Evolutionary conservation across 1,139 yeast genomes (phyloP).

Genomic region (Blastobotrys indianensis): DNA sequence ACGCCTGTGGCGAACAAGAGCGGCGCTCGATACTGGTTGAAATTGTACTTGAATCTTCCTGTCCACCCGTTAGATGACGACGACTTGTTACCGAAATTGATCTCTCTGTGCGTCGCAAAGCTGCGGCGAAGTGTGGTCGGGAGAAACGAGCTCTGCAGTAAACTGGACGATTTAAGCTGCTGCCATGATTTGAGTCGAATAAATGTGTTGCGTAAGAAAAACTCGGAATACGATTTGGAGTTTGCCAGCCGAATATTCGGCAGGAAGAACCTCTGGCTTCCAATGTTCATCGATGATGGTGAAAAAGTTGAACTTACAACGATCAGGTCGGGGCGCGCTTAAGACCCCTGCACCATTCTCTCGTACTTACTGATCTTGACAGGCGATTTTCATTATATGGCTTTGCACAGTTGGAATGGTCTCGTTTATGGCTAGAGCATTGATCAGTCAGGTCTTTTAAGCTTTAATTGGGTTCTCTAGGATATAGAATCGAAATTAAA

Average conservation of each 20-base stretch:
- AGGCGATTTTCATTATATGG: too few species aligned
- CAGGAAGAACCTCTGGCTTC: conserved; percentile 2
- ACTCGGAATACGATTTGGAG: not conserved
- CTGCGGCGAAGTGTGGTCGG: conserved; percentile 11
- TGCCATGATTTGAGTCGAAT: not conserved
- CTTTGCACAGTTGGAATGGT: too few species aligned
- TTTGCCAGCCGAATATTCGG: conserved; percentile 3
- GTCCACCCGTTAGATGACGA: conserved; percentile 10
- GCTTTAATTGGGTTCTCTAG: too few species aligned
- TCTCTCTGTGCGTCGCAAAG: conserved; percentile 25
- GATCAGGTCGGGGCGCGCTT: too few species aligned
- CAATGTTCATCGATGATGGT: not conserved
- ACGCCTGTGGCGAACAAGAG: conserved; percentile 39
- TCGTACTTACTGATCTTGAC: too few species aligned
- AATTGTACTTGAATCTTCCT: conserved; percentile 12
- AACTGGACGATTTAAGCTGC: conserved; percentile 1
- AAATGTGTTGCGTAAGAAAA: conserved; percentile 5
- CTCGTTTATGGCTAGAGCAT: too few species aligned
- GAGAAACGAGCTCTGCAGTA: conserved; percentile 3
- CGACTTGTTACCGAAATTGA: conserved; percentile 12
- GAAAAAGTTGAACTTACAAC: too few species aligned
- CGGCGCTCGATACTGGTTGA: conserved; percentile 24
- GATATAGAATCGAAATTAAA: too few species aligned
- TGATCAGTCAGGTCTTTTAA: too few species aligned
- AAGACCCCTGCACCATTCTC: too few species aligned